Evolutionary conservation across 2,329 filamentous ascomycete species (phyloP).

Genomic region (Diaporthe eres): DNA sequence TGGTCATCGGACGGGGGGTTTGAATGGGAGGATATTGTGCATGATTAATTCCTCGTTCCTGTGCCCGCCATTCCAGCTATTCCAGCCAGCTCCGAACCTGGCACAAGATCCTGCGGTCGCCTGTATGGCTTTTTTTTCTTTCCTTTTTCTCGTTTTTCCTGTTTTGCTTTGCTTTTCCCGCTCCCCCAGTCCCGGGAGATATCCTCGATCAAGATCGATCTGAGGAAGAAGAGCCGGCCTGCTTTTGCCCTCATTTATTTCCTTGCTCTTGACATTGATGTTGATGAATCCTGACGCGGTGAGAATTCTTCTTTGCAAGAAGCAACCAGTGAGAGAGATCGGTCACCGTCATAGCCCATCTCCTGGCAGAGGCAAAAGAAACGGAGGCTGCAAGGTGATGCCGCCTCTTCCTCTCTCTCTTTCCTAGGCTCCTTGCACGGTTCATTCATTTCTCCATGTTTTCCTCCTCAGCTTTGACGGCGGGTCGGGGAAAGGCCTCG

Average conservation of each 20-base stretch:
- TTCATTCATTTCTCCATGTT: background rate
- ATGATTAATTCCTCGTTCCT: background rate
- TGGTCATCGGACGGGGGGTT: slow-evolving; percentile 8
- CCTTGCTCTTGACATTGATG: background rate
- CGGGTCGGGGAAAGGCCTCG: slow-evolving; percentile 6
- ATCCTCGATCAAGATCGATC: slow-evolving; percentile 7
- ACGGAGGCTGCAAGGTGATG: background rate
- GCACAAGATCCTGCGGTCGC: slow-evolving; percentile 23
- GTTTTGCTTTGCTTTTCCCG: slow-evolving; percentile 7
- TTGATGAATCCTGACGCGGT: slow-evolving; percentile 1
- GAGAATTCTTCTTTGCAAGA: background rate
- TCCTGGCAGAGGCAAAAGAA: background rate
- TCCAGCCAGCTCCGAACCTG: background rate
- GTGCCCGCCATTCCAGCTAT: slow-evolving; percentile 1
- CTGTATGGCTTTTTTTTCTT: background rate
- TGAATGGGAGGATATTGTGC: background rate
- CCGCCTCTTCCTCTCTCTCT: background rate
- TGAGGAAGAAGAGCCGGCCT: background rate
- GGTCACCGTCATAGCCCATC: background rate
- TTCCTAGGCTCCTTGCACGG: background rate
- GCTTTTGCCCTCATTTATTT: background rate
- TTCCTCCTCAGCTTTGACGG: background rate
- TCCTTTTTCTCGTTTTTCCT: background rate
- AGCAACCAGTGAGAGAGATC: background rate
- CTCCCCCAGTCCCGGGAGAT: background rate